phyloP scores from a whole-genome alignment of 805 yeast genomes.

The Saccharomycopsis sp. region DNA sequence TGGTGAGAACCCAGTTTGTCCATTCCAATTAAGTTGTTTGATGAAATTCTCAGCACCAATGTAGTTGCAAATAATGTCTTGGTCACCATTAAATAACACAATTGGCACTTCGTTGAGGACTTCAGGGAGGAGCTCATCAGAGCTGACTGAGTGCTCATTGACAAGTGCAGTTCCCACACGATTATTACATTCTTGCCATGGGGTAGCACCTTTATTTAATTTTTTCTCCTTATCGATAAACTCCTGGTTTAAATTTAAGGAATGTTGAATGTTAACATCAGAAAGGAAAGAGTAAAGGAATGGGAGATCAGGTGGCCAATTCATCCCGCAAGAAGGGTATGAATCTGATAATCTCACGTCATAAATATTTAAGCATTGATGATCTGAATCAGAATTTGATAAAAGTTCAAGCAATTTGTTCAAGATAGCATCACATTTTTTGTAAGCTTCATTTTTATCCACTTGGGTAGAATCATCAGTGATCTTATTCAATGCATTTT shows the following conservation, averaged over 20 bases:
- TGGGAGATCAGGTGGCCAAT: constrained; percentile 70
- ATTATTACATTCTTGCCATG: constrained; percentile 76
- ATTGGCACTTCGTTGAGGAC: constrained; percentile 54
- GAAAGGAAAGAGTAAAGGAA: constrained; percentile 48
- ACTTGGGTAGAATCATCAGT: constrained; percentile 17
- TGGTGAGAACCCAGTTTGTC: constrained; percentile 39
- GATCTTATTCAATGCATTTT: constrained; percentile 13
- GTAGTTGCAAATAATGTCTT: constrained; percentile 83
- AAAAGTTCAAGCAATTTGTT: constrained; percentile 25
- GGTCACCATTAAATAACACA: constrained; percentile 77
- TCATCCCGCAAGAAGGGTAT: constrained; percentile 67
- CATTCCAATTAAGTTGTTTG: constrained; percentile 57
- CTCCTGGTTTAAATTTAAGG: constrained; percentile 43
- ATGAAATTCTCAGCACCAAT: constrained; percentile 67
- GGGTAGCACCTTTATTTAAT: constrained; percentile 10
- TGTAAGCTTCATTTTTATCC: constrained; percentile 23
- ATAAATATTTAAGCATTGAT: constrained; percentile 46
- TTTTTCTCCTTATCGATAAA: constrained; percentile 23
- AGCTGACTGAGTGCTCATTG: constrained; percentile 48
- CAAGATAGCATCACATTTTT: constrained; percentile 40
- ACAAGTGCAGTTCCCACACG: constrained; percentile 46
- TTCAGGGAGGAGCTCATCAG: constrained; percentile 61
- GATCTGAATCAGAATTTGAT: constrained; percentile 28
- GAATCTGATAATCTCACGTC: constrained; percentile 53
- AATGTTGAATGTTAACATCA: constrained; percentile 38